phyloP scores from a whole-genome alignment of 2,329 filamentous ascomycete species.

The Lasiodiplodia citricola region DNA sequence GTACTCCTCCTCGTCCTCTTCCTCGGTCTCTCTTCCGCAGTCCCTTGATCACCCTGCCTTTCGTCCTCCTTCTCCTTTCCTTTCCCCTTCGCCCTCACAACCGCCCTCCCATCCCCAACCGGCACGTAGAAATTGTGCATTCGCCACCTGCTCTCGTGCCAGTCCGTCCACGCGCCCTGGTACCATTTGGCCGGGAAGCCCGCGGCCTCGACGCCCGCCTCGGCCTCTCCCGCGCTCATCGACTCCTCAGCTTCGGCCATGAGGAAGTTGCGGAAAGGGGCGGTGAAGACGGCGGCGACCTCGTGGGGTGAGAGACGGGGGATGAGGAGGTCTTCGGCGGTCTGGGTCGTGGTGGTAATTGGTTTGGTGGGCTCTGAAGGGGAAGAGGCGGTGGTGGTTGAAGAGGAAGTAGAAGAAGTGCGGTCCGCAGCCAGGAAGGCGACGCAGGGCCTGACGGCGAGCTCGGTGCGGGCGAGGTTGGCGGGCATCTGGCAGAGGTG shows the following conservation, averaged over 20 bases:
- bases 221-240: constrained; percentile 11
- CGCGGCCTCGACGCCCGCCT: constrained; percentile 34
- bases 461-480: constrained; percentile 57
- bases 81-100: constrained; percentile 61
- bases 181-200: constrained; percentile 73
- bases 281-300: constrained; percentile 92
- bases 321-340: constrained; percentile 69
- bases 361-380: constrained; percentile 36
- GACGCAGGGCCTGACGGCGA: constrained; percentile 57
- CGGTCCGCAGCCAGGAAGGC: constrained; percentile 62
- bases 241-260: constrained; percentile 60
- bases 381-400: constrained; percentile 20
- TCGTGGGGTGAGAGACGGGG: constrained; percentile 86
- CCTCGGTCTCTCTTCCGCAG: neutral
- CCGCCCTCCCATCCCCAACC: constrained; percentile 67
- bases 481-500: constrained; percentile 81
- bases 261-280: constrained; percentile 85
- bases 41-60: neutral
- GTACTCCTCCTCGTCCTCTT: constrained; percentile 32
- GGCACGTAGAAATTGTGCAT: constrained; percentile 95
- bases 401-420: neutral
- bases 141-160: constrained; percentile 78
- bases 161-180: constrained; percentile 78
- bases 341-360: constrained; percentile 42
- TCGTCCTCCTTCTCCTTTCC: neutral